These are phyloP conservation scores for Cercophora newfieldiana DNA, from an alignment of 495 filamentous ascomycete species.

Conservation along the genomic window DNA sequence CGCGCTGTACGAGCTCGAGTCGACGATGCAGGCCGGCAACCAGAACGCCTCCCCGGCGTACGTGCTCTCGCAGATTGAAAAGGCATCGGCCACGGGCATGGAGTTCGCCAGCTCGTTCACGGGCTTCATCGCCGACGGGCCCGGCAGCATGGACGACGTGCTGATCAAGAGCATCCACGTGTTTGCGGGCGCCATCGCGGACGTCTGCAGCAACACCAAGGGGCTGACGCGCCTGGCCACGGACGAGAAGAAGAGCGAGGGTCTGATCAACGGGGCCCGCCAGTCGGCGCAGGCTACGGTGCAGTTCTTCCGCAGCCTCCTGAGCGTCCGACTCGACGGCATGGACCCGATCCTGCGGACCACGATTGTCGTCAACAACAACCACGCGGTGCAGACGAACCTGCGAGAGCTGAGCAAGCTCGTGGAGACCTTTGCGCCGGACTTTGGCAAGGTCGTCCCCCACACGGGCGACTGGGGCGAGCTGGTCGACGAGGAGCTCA, in stretches of 20 bases:
- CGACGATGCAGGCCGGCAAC: slow-evolving; percentile 96
- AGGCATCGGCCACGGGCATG: slow-evolving; percentile 88
- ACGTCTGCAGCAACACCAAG: slow-evolving; percentile 95
- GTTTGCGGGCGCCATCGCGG: slow-evolving; percentile 86
- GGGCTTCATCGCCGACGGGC: slow-evolving; percentile 95
- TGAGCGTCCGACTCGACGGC: slow-evolving; percentile 89
- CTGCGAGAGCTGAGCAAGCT: slow-evolving; percentile 89
- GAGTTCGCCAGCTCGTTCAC: slow-evolving; percentile 98
- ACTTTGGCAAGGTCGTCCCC: slow-evolving; percentile 74
- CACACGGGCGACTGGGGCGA: slow-evolving; percentile 88
- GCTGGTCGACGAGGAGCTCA: slow-evolving; percentile 87
- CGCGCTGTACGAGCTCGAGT: slow-evolving; percentile 94
- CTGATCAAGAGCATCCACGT: slow-evolving; percentile 90
- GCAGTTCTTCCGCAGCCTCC: slow-evolving; percentile 91
- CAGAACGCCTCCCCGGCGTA: slow-evolving; percentile 96
- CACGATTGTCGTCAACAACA: slow-evolving; percentile 94
- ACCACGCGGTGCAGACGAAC: slow-evolving; percentile 88
- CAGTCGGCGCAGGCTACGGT: slow-evolving; percentile 86
- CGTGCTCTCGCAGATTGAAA: slow-evolving; percentile 94
- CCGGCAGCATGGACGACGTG: slow-evolving; percentile 85
- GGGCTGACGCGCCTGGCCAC: slow-evolving; percentile 91
- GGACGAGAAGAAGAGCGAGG: slow-evolving; percentile 89
- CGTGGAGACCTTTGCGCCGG: slow-evolving; percentile 85
- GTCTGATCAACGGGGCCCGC: slow-evolving; percentile 75
- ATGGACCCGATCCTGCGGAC: slow-evolving; percentile 87